Percentiles rank a stretch among this genome's conserved stretches.
These are phyloP conservation scores for Colletotrichum chrysophilum DNA, from an alignment of 2,329 filamentous ascomycete species.

Conservation along the genomic window DNA sequence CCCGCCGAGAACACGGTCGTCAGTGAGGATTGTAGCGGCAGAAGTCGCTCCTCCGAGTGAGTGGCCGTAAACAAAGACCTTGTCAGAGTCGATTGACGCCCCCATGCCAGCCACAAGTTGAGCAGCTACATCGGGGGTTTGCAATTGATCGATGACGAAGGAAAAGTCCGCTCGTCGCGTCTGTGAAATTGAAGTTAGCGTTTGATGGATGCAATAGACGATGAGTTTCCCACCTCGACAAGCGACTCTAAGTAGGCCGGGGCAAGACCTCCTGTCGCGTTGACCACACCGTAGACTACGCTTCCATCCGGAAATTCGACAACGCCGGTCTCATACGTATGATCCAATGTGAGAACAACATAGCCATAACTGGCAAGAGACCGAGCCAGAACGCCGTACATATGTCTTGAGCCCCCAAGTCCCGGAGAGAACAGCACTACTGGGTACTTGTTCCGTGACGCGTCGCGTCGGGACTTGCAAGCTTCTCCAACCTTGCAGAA, in stretches of 20 bases:
- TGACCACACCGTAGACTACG: slow-evolving; percentile 26
- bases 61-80: slow-evolving; percentile 41
- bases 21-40: slow-evolving; percentile 31
- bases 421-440: slow-evolving; percentile 50
- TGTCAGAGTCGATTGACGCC: not conserved
- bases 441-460: slow-evolving; percentile 6
- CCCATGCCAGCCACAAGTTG: not conserved
- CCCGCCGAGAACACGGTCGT: slow-evolving; percentile 38
- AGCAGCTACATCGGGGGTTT: not conserved
- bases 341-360: slow-evolving; percentile 52
- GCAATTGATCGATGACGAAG: slow-evolving; percentile 40
- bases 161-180: slow-evolving; percentile 38
- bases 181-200: slow-evolving; percentile 26
- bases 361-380: slow-evolving; percentile 51
- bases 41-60: slow-evolving; percentile 43
- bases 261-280: not conserved
- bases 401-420: slow-evolving; percentile 42
- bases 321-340: slow-evolving; percentile 48
- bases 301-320: slow-evolving; percentile 51
- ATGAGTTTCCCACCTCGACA: not conserved
- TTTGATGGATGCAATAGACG: not conserved
- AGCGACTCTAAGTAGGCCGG: not conserved
- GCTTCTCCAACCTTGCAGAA: slow-evolving; percentile 16
- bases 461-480: not conserved
- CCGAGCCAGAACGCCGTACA: slow-evolving; percentile 46